These are phyloP conservation scores for Fragilaria radians DNA, from an alignment of 108 stramenopile genomes.

Conservation along the genomic window DNA sequence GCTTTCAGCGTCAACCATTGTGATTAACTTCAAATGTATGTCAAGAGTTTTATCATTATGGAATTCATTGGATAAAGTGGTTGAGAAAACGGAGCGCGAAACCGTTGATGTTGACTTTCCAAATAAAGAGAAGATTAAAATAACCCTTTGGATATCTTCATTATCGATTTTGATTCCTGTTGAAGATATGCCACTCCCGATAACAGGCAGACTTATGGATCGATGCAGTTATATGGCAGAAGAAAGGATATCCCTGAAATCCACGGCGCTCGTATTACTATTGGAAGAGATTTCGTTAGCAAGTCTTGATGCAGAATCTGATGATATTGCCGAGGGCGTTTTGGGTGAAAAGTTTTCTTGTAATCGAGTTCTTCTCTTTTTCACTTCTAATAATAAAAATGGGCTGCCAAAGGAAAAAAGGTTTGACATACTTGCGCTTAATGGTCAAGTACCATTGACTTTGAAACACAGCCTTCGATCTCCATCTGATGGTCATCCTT, in stretches of 20 bases:
- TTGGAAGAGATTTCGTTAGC: neutral
- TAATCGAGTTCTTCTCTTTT: neutral
- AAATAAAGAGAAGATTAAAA: neutral
- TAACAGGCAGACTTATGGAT: neutral
- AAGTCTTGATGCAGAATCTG: neutral
- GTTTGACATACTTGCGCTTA: conserved; percentile 2
- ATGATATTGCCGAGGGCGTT: neutral
- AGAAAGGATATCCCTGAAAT: neutral
- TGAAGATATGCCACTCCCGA: neutral
- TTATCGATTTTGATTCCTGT: neutral
- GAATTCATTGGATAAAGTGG: neutral
- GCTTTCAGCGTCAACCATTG: neutral
- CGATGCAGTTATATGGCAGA: neutral
- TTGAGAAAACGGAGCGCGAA: neutral
- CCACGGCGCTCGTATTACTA: neutral
- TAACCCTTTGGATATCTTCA: neutral
- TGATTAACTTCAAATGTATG: neutral
- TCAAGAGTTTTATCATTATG: neutral
- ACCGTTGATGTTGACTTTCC: neutral
- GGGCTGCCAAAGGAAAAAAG: neutral
- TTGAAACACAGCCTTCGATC: neutral
- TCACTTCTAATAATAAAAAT: neutral
- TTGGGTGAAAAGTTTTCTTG: neutral
- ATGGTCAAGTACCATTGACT: conserved; percentile 2
- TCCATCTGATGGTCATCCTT: neutral